Conservation (phyloP, 768 basidiomycete species). For the Pleurotus eryngii region DNA sequence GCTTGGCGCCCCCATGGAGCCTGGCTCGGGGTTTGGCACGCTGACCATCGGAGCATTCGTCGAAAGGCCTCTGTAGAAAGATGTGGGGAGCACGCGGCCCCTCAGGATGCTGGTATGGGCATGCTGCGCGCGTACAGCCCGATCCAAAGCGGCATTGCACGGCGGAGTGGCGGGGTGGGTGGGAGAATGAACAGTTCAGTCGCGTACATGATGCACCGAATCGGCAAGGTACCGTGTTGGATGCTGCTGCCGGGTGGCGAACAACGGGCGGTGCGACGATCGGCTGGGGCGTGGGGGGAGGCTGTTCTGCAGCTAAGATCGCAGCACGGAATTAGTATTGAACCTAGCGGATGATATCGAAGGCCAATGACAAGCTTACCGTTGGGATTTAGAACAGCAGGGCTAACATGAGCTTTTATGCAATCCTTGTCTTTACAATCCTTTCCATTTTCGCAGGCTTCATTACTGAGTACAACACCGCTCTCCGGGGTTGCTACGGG, state of each 20-base stretch:
- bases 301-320: constrained; percentile 31
- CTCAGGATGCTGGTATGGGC: constrained; percentile 90
- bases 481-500: constrained; percentile 96
- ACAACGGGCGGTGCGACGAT: not conserved
- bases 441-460: constrained; percentile 86
- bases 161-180: constrained; percentile 49
- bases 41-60: constrained; percentile 58
- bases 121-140: constrained; percentile 80
- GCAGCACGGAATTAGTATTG: constrained; percentile 10
- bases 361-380: constrained; percentile 35
- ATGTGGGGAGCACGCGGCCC: constrained; percentile 76
- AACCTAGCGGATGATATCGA: constrained; percentile 2
- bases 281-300: constrained; percentile 23
- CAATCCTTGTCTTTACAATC: constrained; percentile 94
- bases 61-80: constrained; percentile 78
- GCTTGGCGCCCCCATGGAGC: constrained; percentile 59
- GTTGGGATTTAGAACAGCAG: constrained; percentile 69
- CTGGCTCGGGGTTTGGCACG: constrained; percentile 60
- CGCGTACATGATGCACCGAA: constrained; percentile 73
- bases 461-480: constrained; percentile 91
- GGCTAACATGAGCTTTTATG: constrained; percentile 86
- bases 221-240: constrained; percentile 48
- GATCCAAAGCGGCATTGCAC: constrained; percentile 81
- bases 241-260: constrained; percentile 22
- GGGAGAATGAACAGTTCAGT: constrained; percentile 63